Conservation (phyloP, 2,329 filamentous ascomycete genomes). For the Aspergillus intermedius region DNA sequence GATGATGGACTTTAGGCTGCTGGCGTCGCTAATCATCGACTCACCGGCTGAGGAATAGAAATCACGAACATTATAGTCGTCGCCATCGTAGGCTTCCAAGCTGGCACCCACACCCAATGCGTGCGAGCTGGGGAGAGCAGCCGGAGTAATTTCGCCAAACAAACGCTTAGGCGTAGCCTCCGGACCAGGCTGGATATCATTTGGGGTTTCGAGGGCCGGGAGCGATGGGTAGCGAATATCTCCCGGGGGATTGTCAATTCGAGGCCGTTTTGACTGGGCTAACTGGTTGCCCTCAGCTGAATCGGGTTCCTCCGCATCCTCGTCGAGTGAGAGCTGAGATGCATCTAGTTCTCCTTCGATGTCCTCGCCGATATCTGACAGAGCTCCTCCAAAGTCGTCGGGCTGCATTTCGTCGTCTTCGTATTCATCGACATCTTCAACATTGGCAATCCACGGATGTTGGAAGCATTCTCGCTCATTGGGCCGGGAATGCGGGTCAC, state of each 20-base stretch:
- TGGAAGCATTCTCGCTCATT: slow-evolving; percentile 63
- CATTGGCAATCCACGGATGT: slow-evolving; percentile 67
- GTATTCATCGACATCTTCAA: slow-evolving; percentile 53
- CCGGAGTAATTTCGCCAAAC: slow-evolving; percentile 56
- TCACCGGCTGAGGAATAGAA: slow-evolving; percentile 36
- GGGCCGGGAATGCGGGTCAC: slow-evolving; percentile 70
- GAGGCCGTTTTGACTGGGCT: slow-evolving; percentile 30
- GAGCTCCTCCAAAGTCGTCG: slow-evolving; percentile 29
- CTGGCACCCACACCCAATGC: slow-evolving; percentile 32
- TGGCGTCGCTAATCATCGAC: slow-evolving; percentile 31
- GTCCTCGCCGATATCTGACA: slow-evolving; percentile 34
- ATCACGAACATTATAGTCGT: slow-evolving; percentile 32
- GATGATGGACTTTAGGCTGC: slow-evolving; percentile 32
- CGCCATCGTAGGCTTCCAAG: slow-evolving; percentile 22
- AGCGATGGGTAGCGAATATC: slow-evolving; percentile 39
- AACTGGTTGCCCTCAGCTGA: slow-evolving; percentile 29
- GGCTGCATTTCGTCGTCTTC: slow-evolving; percentile 56
- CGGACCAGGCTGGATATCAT: slow-evolving; percentile 18
- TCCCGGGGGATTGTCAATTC: slow-evolving; percentile 23
- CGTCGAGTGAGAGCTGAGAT: slow-evolving; percentile 59
- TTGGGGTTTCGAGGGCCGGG: slow-evolving; percentile 32
- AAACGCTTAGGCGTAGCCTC: slow-evolving; percentile 39
- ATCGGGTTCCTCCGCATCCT: slow-evolving; percentile 33
- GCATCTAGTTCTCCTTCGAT: slow-evolving; percentile 43
- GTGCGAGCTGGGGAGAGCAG: slow-evolving; percentile 49